Conservation (phyloP, 164 flowering plant genomes). For the Vitis cinerea region DNA sequence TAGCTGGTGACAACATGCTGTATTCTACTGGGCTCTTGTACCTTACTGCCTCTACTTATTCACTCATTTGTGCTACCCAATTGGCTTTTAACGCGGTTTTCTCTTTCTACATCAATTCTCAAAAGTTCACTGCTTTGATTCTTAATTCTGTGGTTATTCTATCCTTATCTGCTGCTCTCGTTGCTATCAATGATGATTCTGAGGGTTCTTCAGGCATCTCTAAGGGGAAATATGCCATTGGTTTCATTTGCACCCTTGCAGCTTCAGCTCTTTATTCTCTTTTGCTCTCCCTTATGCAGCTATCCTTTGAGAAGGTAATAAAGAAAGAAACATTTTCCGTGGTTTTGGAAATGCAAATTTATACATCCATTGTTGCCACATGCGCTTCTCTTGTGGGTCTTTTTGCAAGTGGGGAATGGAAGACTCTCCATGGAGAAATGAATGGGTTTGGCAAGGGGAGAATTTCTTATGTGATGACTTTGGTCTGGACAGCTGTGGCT, state of each 20-base stretch:
- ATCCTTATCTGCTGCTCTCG: constrained; percentile 45
- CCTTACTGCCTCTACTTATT: constrained; percentile 58
- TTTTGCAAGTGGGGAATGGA: constrained; percentile 67
- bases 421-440: constrained; percentile 42
- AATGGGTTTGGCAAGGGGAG: constrained; percentile 30
- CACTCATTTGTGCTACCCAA: constrained; percentile 58
- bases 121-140: constrained; percentile 49
- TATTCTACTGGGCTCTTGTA: constrained; percentile 52
- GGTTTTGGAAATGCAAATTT: constrained; percentile 65
- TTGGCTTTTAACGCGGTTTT: constrained; percentile 52
- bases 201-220: constrained; percentile 38
- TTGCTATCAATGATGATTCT: constrained; percentile 48
- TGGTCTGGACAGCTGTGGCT: constrained; percentile 50
- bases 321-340: constrained; percentile 56
- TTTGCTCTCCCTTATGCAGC: constrained; percentile 55
- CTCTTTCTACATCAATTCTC: constrained; percentile 49
- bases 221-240: constrained; percentile 31
- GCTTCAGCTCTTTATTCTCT: constrained; percentile 64
- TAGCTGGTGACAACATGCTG: constrained; percentile 57
- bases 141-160: constrained; percentile 50
- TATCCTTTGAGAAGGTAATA: constrained; percentile 47
- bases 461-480: constrained; percentile 45
- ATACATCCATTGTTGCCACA: constrained; percentile 51
- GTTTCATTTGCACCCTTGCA: constrained; percentile 40
- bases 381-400: constrained; percentile 43